Base-by-base conservation (phyloP, 1,284 basidiomycete species). In the Cryptococcus sp. region DNA sequence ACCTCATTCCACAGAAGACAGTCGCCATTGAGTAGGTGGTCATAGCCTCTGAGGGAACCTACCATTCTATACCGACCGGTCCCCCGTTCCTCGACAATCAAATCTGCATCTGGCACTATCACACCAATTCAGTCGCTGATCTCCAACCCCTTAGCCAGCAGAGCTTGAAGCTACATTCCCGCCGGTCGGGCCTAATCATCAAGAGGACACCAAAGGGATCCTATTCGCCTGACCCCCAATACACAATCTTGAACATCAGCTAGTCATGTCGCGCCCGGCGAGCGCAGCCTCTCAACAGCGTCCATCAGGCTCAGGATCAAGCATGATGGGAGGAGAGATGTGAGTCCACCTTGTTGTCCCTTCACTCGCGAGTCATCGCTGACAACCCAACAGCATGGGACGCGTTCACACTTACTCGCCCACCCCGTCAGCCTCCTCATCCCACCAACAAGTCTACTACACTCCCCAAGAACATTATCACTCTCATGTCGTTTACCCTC, bases 401-500 rank as follows among this genome's bases (percentile, higher is more conserved):
- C 51, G 53, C 46, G 61, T 59, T 15, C 53, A 57, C 39, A 58
- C 57, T 19, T 62, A 53, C 51, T 55, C 57, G 17, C 54, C 57
- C n/a, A 59, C 61, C 5, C 57, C 61, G 23, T 53, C 53, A 17
- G 35, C 61, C 5, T 54, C 61, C 15, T 53, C 57, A 8, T 59
- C 50, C 35, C 53, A 55, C 15, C 50, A 52, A 35, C 61, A 59
- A 35, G 46, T 62, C 39, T 59, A 56, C 39, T 62, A 62, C 49
- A 48, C 39, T 17, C 53, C 53, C 40, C 53, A 56, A 31, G 61
- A 59, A 22, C 61, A 59, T 11, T 59, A 56, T 38, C 42, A 49
- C 8, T 57, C 57, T n/a, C 54, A 56, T 40, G 51, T 20, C 31
- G 40, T 19, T 5, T 53, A 44, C 25, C 41, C 51, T 25, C 51